Conservation (phyloP, 192 early-diverging fungal species). For the Coemansia sp. region DNA sequence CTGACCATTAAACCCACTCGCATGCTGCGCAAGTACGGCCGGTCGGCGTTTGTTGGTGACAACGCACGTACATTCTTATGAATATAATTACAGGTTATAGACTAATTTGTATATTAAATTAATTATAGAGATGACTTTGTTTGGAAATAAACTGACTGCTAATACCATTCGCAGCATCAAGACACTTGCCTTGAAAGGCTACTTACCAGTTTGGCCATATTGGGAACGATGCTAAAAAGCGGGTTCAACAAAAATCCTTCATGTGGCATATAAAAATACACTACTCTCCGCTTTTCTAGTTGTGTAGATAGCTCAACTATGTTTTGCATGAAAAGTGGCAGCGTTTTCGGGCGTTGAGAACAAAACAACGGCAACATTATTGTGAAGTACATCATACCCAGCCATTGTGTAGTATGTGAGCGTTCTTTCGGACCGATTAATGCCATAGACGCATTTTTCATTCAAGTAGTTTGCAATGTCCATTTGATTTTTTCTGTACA, state of each 20-base stretch:
- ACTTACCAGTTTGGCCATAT: background rate
- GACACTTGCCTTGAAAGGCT: background rate
- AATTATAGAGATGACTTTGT: background rate
- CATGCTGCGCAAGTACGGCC: slow-evolving; percentile 37
- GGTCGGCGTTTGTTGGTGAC: slow-evolving; percentile 35
- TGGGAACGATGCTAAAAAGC: background rate
- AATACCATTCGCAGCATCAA: background rate
- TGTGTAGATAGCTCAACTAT: no score
- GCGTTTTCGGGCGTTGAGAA: no score
- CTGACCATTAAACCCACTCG: slow-evolving; percentile 36
- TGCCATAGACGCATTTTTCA: background rate
- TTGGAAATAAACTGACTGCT: background rate
- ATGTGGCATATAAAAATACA: background rate
- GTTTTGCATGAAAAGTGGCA: no score
- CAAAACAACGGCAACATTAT: background rate
- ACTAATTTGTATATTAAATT: no score
- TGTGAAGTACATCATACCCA: background rate
- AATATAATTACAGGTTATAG: background rate
- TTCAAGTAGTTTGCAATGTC: background rate
- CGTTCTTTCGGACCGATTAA: background rate
- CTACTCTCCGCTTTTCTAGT: background rate
- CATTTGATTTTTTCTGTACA: background rate
- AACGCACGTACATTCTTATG: slow-evolving; percentile 33
- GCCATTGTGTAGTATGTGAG: background rate
- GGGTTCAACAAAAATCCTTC: background rate